Evolutionary conservation across 495 filamentous ascomycete species (phyloP).

Genomic region (Articulospora tetracladia): DNA sequence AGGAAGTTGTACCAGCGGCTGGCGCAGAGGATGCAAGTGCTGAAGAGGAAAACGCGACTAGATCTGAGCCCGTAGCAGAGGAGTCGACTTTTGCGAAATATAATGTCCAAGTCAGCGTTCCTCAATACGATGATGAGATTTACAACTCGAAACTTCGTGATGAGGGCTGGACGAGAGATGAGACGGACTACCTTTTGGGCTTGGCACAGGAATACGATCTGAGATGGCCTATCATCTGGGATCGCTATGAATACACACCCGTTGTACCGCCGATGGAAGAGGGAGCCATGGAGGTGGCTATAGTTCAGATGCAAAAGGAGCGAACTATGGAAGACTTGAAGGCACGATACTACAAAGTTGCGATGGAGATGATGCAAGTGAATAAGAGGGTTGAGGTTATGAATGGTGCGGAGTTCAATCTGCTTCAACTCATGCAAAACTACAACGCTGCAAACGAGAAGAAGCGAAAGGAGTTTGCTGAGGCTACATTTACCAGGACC

Average conservation of each 20-base stretch:
- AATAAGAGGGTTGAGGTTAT: slow-evolving; percentile 80
- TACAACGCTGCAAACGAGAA: slow-evolving; percentile 77
- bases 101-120: slow-evolving; percentile 71
- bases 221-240: slow-evolving; percentile 87
- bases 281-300: slow-evolving; percentile 32
- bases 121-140: slow-evolving; percentile 79
- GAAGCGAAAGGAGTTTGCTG: slow-evolving; percentile 78
- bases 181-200: slow-evolving; percentile 85
- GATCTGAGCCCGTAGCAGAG: slow-evolving; percentile 31
- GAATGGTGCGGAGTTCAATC: slow-evolving; percentile 72
- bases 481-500: slow-evolving; percentile 71
- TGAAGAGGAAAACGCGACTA: slow-evolving; percentile 8
- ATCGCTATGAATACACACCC: slow-evolving; percentile 80
- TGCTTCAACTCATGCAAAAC: slow-evolving; percentile 78
- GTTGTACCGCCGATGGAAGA: slow-evolving; percentile 36
- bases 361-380: slow-evolving; percentile 78
- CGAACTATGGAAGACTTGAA: slow-evolving; percentile 89
- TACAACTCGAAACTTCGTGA: slow-evolving; percentile 72
- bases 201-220: slow-evolving; percentile 73
- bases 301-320: slow-evolving; percentile 39
- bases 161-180: slow-evolving; percentile 80
- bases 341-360: slow-evolving; percentile 81
- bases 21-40: slow-evolving; percentile 18
- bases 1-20: slow-evolving; percentile 25
- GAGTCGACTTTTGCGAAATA: slow-evolving; percentile 69